Evolutionary conservation across 345 rosid genomes (phyloP).

Genomic region (Eucalyptus cloeziana): DNA sequence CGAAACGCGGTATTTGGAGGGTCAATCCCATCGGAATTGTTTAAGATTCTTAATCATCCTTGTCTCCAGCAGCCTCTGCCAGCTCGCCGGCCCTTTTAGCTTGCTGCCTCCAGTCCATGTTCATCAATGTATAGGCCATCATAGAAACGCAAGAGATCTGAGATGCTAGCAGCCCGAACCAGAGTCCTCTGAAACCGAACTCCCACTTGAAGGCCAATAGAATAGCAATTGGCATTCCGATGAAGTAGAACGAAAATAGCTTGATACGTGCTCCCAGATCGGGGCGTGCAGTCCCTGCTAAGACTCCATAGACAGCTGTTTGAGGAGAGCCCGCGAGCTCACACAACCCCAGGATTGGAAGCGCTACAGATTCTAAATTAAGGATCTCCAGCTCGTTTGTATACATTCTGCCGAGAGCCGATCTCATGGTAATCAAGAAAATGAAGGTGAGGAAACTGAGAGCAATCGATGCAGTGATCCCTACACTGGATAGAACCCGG

Average conservation of each 20-base stretch:
- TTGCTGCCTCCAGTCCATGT: constrained; percentile 16
- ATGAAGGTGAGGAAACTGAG: constrained; percentile 3
- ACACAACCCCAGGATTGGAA: constrained; percentile 22
- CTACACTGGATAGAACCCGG: not conserved
- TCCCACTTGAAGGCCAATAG: not conserved
- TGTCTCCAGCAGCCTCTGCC: not conserved
- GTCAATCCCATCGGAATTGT: too few relatives aligned
- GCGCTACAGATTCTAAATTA: constrained; percentile 3
- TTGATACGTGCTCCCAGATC: constrained; percentile 8
- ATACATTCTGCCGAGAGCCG: constrained; percentile 11
- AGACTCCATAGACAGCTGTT: constrained; percentile 19
- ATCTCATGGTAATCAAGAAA: constrained; percentile 3
- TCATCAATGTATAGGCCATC: constrained; percentile 11
- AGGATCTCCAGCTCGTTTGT: constrained; percentile 10
- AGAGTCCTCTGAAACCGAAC: not conserved
- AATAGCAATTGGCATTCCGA: constrained; percentile 14
- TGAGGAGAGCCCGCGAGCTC: constrained; percentile 22
- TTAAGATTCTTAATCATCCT: not conserved
- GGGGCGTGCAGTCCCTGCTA: constrained; percentile 10
- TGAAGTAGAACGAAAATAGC: constrained; percentile 10
- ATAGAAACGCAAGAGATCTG: constrained; percentile 13
- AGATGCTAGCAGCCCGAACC: constrained; percentile 7
- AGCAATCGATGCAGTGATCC: constrained; percentile 2
- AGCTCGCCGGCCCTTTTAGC: constrained; percentile 12
- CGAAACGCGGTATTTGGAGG: not conserved